Evolutionary conservation across 352 stramenopile genomes (phyloP), one percentile per base, ranked within the genome.

Genomic region (Phytophthora syringae): DNA sequence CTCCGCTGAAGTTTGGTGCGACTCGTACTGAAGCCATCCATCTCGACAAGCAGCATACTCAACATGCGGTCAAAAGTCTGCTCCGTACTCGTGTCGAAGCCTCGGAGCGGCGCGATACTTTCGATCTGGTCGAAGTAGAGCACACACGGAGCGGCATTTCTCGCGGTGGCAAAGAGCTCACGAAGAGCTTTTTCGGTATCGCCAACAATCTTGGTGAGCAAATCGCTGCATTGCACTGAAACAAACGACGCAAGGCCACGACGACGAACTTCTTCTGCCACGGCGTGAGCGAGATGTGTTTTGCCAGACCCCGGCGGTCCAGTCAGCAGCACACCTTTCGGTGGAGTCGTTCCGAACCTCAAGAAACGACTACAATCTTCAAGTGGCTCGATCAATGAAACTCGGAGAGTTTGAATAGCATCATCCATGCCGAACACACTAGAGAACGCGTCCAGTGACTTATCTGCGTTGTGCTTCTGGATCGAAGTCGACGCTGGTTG

Each of bases 221-320:
- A 65, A 48, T 98, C 92, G 1, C 88, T 91, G 67, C 92, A 98
- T 42, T 86, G 78, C 16, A 98, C 87, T 1, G 89, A 86, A 7
- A 98, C 79, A 50, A 97, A 97, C 5, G 88, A 94, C 15, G 86
- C 88, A 16, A 93, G 66, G 10, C 83, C 78, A 44, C 76, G 72
- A 5, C 81, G 73, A 28, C 72, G 78, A 25, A 93, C 71, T 72
- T 93, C 77, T 25, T 78, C 58, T 2, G 82, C 84, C 16, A 96
- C 61, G 2, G 79, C 82, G 39, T 84, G 73, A 5, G 88, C 82
- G 45, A 99, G 84, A 39, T 99, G 77, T 5, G 96, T 99, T 75
- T 99, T 99, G n/a, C 97, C 96, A 50, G 97, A 99, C 40, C 98
- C 98, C 12, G 98, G 97, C 13, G 97, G 97, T 16, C 98, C 98